Evolutionary conservation across 306 rosid genomes (phyloP), one percentile per base, ranked within the genome.

Genomic region (Lathyrus tuberosus): DNA sequence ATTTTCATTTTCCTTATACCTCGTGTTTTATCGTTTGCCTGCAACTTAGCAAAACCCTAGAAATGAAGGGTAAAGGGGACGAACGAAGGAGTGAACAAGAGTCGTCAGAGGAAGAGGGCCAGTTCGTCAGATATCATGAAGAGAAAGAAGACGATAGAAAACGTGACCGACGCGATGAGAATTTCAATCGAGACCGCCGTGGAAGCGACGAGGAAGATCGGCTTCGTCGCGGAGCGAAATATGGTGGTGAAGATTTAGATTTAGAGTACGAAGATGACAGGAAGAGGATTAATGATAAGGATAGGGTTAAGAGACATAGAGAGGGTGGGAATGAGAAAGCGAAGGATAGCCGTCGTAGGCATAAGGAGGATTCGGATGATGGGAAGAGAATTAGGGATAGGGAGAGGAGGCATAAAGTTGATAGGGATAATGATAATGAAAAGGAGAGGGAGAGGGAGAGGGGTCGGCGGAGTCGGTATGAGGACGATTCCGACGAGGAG

Each of bases 341-440:
- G 10, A 47, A 17, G 22, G 40, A 57, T 57, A 26, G 10, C 10
- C 38, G 63, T 1, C 17, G 18, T 26, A 1, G 62, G 40, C 3
- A 57, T 14, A 56, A 56, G 40, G 62, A n/a, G n/a, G 42, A 37
- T 33, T 61, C 47, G 1, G 47, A 61, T 10, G 65, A 59, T 59
- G 8, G 5, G 12, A 57, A 28, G 63, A 15, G 65, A 16, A 11
- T 15, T 61, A 35, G 47, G 10, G 66, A 61, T 16, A 61, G 47
- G 22, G 47, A 61, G 8, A 61, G 30, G 20, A 35, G 47, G 5
- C 31, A 37, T 61, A 61, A 30, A 16, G 46, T 2, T 35, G 66
- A 61, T 15, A 61, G 46, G 3, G 52, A n/a, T 15, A 47, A 9
- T 14, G 66, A 16, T 15, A 9, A 3, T 35, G 65, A 9, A 16